Percentiles rank a stretch among this genome's conserved stretches.
Evolutionary conservation across 2,329 filamentous ascomycete species (phyloP).

Genomic region (Alternaria arbusti): DNA sequence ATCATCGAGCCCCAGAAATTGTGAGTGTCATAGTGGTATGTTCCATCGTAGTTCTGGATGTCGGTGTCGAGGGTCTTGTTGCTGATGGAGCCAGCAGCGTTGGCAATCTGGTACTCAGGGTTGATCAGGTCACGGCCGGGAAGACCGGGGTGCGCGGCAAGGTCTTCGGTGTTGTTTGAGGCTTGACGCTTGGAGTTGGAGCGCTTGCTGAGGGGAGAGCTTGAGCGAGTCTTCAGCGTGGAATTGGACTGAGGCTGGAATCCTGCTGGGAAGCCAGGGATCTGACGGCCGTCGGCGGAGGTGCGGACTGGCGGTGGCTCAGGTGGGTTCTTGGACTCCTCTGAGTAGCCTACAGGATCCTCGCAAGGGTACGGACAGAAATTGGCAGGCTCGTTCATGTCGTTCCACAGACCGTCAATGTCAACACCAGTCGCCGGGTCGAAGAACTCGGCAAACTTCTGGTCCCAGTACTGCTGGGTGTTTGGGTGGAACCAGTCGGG

Average conservation of each 20-base stretch:
- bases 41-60: conserved; percentile 69
- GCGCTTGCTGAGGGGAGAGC: conserved; percentile 3
- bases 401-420: conserved; percentile 73
- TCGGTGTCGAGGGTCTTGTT: conserved; percentile 67
- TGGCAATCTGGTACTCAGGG: conserved; percentile 70
- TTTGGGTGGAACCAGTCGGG: conserved; percentile 78
- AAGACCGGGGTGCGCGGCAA: conserved; percentile 57
- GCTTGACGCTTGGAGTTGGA: conserved; percentile 14
- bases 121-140: conserved; percentile 69
- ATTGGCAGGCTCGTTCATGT: conserved; percentile 48
- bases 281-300: conserved; percentile 61
- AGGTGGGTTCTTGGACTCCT: conserved; percentile 62
- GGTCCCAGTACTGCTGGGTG: conserved; percentile 71
- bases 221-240: conserved; percentile 15
- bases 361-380: conserved; percentile 56
- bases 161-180: conserved; percentile 44
- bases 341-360: conserved; percentile 49
- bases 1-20: conserved; percentile 80
- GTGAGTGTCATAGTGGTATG: conserved; percentile 75
- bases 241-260: conserved; percentile 63
- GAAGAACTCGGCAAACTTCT: conserved; percentile 73
- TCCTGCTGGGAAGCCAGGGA: conserved; percentile 72
- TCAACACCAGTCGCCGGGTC: conserved; percentile 68
- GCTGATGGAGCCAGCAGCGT: conserved; percentile 53
- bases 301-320: conserved; percentile 66